These are phyloP conservation scores for Colletotrichum navitas DNA, from an alignment of 2,329 filamentous ascomycete species.

Conservation along the genomic window DNA sequence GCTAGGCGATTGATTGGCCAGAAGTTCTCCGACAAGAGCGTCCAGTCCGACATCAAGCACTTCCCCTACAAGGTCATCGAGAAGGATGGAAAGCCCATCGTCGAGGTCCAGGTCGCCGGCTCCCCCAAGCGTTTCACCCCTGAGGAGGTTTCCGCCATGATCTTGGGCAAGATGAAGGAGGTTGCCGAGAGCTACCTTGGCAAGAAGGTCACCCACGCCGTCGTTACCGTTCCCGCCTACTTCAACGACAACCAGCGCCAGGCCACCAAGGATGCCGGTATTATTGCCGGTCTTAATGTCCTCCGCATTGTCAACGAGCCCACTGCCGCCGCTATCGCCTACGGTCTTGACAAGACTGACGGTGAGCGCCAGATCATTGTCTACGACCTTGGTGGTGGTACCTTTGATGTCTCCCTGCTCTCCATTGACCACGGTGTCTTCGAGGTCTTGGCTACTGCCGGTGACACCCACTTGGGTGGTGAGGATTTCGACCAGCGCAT, in stretches of 20 bases:
- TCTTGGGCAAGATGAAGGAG: slow-evolving; percentile 88
- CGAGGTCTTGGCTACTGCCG: slow-evolving; percentile 92
- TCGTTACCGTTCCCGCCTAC: slow-evolving; percentile 96
- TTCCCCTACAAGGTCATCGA: slow-evolving; percentile 95
- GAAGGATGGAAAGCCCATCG: slow-evolving; percentile 90
- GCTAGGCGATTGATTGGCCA: slow-evolving; percentile 84
- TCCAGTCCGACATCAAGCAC: slow-evolving; percentile 96
- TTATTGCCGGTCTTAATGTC: slow-evolving; percentile 92
- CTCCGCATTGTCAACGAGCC: slow-evolving; percentile 98
- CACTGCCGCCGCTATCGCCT: slow-evolving; percentile 94
- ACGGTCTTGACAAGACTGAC: slow-evolving; percentile 89
- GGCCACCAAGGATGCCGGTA: slow-evolving; percentile 94
- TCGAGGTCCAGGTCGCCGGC: slow-evolving; percentile 79
- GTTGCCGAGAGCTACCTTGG: slow-evolving; percentile 83
- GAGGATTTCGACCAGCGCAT: slow-evolving; percentile 99
- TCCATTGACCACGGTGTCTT: slow-evolving; percentile 94
- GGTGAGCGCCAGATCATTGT: slow-evolving; percentile 91
- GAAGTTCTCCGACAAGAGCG: slow-evolving; percentile 85
- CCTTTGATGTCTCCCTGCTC: slow-evolving; percentile 93
- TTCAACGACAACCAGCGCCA: slow-evolving; percentile 99
- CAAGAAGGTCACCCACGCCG: slow-evolving; percentile 87
- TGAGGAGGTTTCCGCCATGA: slow-evolving; percentile 85
- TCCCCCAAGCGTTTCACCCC: slow-evolving; percentile 80
- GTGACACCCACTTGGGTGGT: slow-evolving; percentile 98
- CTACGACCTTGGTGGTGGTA: slow-evolving; percentile 94